Base-by-base conservation (phyloP, 2,329 filamentous ascomycete species). In the Aspergillus pseudoviridinutans region DNA sequence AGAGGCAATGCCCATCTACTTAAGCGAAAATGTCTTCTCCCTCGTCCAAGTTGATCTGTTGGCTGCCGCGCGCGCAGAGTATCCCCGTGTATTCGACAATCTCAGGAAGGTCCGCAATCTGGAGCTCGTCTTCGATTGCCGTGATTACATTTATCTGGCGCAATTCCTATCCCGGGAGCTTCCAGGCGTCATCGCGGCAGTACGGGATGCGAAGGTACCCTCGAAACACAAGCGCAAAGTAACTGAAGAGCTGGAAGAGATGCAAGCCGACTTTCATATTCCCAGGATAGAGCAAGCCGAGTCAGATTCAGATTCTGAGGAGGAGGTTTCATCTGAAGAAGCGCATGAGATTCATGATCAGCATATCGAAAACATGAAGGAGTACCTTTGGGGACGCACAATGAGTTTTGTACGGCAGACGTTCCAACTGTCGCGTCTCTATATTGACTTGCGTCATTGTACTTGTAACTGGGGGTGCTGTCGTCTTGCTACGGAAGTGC, bases 371-470 rank as follows among this genome's bases (percentile, higher is more conserved):
- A 63, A 61, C 9, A 50, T 67, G 55, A 57, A 58, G 20, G 59
- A 66, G 35, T 58, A 59, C 35, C 59, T 67, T 4, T 67, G 64
- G 62, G 65, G 64, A 17, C 64, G 62, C 5, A 66, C 62, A 1
- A 32, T 67, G 47, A 61, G 58, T 2, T 66, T 66, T 32, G 55
- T 66, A n/a, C 64, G 65, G 12, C 64, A 66, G 46, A 58, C 35
- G 9, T 57, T 66, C 29, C 56, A 50, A 4, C 41, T 67, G n/a
- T 49, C 56, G 1, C 44, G 59, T 25, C 57, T 67, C 10, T 58
- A 56, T 20, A 44, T 67, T 4, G 59, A 67, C 38, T 51, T 66
- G 24, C 51, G 50, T n/a, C 52, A 54, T 25, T 66, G 61, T 44
- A 54, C 54, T 35, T 67, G 64, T 49, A 44, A 53, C 10, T 22